Evolutionary conservation across 2,329 filamentous ascomycete genomes (phyloP).

Genomic region (Xylaria sp.): DNA sequence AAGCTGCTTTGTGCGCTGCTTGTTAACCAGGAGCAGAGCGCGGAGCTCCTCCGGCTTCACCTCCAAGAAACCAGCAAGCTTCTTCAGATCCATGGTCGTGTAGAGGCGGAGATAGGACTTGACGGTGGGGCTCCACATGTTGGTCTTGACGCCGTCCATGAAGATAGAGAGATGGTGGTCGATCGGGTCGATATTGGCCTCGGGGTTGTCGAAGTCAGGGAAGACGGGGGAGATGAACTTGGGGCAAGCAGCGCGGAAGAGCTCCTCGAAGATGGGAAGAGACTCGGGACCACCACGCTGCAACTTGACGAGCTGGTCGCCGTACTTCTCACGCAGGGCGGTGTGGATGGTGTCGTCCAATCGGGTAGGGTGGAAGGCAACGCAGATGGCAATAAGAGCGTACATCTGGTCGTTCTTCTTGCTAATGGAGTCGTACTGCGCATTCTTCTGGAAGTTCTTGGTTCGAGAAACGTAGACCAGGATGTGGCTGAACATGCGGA

Average conservation of each 20-base stretch:
- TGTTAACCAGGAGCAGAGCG: slow-evolving; percentile 91
- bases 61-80: slow-evolving; percentile 94
- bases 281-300: slow-evolving; percentile 94
- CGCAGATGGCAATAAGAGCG: slow-evolving; percentile 96
- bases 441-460: slow-evolving; percentile 99
- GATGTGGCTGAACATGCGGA: slow-evolving; percentile 99
- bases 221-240: slow-evolving; percentile 98
- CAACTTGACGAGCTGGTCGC: slow-evolving; percentile 93
- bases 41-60: slow-evolving; percentile 94
- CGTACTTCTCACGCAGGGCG: slow-evolving; percentile 96
- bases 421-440: slow-evolving; percentile 94
- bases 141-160: slow-evolving; percentile 99
- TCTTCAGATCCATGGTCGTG: slow-evolving; percentile 98
- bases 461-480: slow-evolving; percentile 97
- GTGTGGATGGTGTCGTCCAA: slow-evolving; percentile 99
- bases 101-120: slow-evolving; percentile 99
- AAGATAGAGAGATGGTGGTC: slow-evolving; percentile 97
- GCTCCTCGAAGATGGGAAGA: slow-evolving; percentile 94
- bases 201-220: slow-evolving; percentile 95
- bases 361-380: slow-evolving; percentile 93
- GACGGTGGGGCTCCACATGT: slow-evolving; percentile 95
- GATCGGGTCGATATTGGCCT: slow-evolving; percentile 91
- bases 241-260: slow-evolving; percentile 95
- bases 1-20: slow-evolving; percentile 95
- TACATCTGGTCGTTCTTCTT: slow-evolving; percentile 99